Evolutionary conservation across 1,139 yeast genomes (phyloP).

Genomic region (Candida glucosophila): DNA sequence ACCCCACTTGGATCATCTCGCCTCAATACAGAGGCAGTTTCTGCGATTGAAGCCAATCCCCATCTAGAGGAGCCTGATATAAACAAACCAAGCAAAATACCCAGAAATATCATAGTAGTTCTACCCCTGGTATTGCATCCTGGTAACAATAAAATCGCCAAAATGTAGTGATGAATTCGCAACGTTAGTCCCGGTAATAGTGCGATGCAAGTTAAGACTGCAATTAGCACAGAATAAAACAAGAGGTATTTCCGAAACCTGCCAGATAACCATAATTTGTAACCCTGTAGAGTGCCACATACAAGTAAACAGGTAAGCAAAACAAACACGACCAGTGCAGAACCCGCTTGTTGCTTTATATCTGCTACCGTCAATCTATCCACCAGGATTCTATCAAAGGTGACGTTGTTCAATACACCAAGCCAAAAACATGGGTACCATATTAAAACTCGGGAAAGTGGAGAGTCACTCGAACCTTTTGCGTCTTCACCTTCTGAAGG

Average conservation of each 20-base stretch:
- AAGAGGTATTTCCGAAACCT: constrained; percentile 49
- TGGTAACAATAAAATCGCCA: constrained; percentile 71
- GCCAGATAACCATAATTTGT: constrained; percentile 74
- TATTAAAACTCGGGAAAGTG: constrained; percentile 46
- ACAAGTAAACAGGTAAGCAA: constrained; percentile 36
- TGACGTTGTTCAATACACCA: constrained; percentile 77
- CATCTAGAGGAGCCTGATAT: constrained; percentile 84
- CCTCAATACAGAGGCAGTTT: constrained; percentile 58
- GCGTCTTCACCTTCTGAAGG: constrained; percentile 12
- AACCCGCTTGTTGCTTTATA: constrained; percentile 68
- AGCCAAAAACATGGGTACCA: constrained; percentile 85
- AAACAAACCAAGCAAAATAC: constrained; percentile 70
- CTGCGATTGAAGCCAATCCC: constrained; percentile 89
- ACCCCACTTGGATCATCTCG: constrained; percentile 71
- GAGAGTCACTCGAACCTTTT: constrained; percentile 21
- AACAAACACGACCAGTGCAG: constrained; percentile 52
- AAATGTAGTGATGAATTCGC: constrained; percentile 81
- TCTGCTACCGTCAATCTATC: constrained; percentile 73
- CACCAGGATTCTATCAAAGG: constrained; percentile 81
- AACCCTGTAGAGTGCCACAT: constrained; percentile 69
- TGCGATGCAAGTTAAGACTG: constrained; percentile 38
- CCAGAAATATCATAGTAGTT: constrained; percentile 69
- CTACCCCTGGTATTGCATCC: constrained; percentile 79
- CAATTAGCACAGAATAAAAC: constrained; percentile 42
- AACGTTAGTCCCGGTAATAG: constrained; percentile 62